Evolutionary conservation across 441 rosid genomes (phyloP), one percentile per base, ranked within the genome.

Genomic region (Brassica hybrid): DNA sequence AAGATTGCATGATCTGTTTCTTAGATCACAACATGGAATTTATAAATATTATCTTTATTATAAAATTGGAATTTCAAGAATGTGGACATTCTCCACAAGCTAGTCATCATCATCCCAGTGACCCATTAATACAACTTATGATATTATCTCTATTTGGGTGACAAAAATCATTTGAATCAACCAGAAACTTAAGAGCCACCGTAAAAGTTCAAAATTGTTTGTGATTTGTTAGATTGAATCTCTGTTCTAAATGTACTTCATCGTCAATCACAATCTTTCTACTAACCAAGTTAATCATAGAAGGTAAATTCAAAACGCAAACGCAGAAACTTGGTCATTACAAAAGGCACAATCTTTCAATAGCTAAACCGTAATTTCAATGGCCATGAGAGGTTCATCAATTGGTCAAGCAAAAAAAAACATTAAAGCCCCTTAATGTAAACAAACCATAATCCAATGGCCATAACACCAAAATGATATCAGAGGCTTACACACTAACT

Each of bases 1-100:
- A 79, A 69, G 75, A 74, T 79, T 64, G 73, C 77, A 69, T 72
- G 82, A 73, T 79, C 78, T 79, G 82, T 68, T 79, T 41, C 82
- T 68, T 73, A 68, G 78, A 79, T 74, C 71, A 79, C 71, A 43
- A 69, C 79, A 30, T 69, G 67, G 45, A 45, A 16, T 71, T 79
- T 38, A 30, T 23, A 17, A 23, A 50, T 50, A 60, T 17, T 34
- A 34, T 66, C 23, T 23, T 52, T 8, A 4, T 38, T 58, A 4
- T 59, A 0, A 16, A 67, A 69, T 10, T 79, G 5, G 12, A 61
- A 73, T 59, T 72, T 68, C 66, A 50, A 78, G 73, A 36, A 78
- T 34, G 69, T 78, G 73, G 73, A 60, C 81, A 67, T 78, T 67
- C 74, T 67, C 77, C 73, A 60, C 43, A 67, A 0, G n/a, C 18